Conservation (phyloP, 139 green algal species). For the Tetradesmus lagerheimii region DNA sequence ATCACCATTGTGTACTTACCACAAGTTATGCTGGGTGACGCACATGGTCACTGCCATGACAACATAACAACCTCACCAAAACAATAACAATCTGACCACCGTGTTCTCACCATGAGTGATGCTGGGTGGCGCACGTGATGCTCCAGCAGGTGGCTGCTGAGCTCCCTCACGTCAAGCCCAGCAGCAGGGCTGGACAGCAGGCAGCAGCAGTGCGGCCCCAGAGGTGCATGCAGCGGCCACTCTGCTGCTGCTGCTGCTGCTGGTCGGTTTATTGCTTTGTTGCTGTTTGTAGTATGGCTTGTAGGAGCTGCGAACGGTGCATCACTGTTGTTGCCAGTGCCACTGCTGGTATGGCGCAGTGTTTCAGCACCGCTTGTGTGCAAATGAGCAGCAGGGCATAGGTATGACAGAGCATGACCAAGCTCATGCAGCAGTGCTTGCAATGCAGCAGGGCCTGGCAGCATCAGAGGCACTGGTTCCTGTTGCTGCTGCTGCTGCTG, state of each 20-base stretch:
- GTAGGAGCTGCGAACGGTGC: neutral
- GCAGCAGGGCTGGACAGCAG: slow-evolving; percentile 16
- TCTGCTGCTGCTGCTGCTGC: neutral
- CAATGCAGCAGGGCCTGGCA: slow-evolving; percentile 28
- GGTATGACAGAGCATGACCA: slow-evolving; percentile 27
- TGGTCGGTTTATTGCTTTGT: neutral
- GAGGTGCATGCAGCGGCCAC: neutral
- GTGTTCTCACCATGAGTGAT: neutral
- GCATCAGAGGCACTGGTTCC: neutral
- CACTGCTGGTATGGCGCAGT: neutral
- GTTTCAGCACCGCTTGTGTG: neutral
- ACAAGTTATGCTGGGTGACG: neutral
- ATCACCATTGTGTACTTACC: neutral
- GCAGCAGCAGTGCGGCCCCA: neutral
- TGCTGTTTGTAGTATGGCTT: slow-evolving; percentile 7
- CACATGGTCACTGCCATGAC: too few species aligned
- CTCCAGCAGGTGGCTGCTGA: slow-evolving; percentile 42
- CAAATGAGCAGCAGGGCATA: neutral
- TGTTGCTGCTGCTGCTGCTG: neutral
- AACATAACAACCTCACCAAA: too few species aligned
- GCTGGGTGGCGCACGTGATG: neutral
- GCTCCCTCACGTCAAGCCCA: slow-evolving; percentile 34
- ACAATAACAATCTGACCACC: too few species aligned
- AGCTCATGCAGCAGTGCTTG: slow-evolving; percentile 39
- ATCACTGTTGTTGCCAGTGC: neutral